Conservation (phyloP, 257 asterid species). For the Fraxinus excelsior region DNA sequence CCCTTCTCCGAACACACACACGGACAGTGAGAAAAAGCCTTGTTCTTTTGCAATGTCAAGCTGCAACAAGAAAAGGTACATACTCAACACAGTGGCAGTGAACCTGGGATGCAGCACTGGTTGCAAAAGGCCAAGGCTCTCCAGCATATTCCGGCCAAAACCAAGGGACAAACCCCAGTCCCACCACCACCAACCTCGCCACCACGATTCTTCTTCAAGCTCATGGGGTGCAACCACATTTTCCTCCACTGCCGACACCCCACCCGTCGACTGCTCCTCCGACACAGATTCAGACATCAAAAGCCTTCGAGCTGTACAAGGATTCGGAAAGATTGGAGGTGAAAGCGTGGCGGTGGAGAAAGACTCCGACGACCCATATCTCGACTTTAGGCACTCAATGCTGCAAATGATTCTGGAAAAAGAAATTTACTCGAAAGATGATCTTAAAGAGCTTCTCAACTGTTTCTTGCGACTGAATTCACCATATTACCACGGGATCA, state of each 20-base stretch:
- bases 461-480: slow-evolving; percentile 55
- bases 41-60: slow-evolving; percentile 41
- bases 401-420: slow-evolving; percentile 57
- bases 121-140: slow-evolving; percentile 60
- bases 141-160: slow-evolving; percentile 63
- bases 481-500: slow-evolving; percentile 48
- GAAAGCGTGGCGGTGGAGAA: slow-evolving; percentile 57
- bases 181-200: slow-evolving; percentile 15
- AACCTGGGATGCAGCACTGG: slow-evolving; percentile 65
- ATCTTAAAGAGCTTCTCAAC: slow-evolving; percentile 47
- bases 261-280: slow-evolving; percentile 33
- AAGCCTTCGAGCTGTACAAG: slow-evolving; percentile 44
- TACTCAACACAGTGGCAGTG: slow-evolving; percentile 43
- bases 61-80: slow-evolving; percentile 42
- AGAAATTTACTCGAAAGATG: slow-evolving; percentile 47
- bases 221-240: slow-evolving; percentile 54
- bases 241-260: slow-evolving; percentile 47
- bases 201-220: slow-evolving; percentile 48
- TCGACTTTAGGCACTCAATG: slow-evolving; percentile 56
- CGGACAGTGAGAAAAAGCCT: not conserved
- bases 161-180: slow-evolving; percentile 24
- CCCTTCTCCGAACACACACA: not conserved
- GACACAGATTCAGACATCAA: slow-evolving; percentile 36
- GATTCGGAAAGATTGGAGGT: slow-evolving; percentile 45
- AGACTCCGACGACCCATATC: slow-evolving; percentile 53